A percentile compares a stretch with the other conserved stretches of the same genome.
Conservation (phyloP, 345 rosid genomes). For the Aquilaria sinensis region DNA sequence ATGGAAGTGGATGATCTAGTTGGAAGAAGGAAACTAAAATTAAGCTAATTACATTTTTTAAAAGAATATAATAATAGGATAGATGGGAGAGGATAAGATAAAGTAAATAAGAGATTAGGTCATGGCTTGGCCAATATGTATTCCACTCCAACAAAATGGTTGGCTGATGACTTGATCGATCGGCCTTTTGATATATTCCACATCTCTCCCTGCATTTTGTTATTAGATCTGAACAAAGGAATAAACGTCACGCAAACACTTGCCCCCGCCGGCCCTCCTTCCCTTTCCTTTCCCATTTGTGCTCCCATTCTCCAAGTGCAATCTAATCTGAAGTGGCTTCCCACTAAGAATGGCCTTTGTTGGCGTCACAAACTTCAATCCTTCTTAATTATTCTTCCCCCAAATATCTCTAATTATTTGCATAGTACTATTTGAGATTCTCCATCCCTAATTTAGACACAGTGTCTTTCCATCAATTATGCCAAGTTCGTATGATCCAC, state of each 20-base stretch:
- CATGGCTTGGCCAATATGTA: too few relatives aligned
- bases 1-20: neutral
- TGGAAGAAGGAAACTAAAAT: neutral
- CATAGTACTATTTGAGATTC: neutral
- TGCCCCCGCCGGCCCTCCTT: neutral
- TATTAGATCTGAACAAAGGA: slow-evolving; percentile 16
- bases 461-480: neutral
- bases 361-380: slow-evolving; percentile 14
- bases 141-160: slow-evolving; percentile 14
- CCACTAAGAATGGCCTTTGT: slow-evolving; percentile 37
- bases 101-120: too few relatives aligned
- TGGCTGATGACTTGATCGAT: slow-evolving; percentile 26
- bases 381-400: neutral
- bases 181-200: too few relatives aligned
- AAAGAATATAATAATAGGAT: too few relatives aligned
- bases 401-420: neutral
- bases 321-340: slow-evolving; percentile 37
- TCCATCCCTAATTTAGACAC: neutral
- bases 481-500: too few relatives aligned
- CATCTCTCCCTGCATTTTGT: slow-evolving; percentile 3
- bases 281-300: slow-evolving; percentile 2
- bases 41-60: too few relatives aligned
- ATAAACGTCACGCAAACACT: slow-evolving; percentile 41
- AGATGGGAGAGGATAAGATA: too few relatives aligned
- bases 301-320: slow-evolving; percentile 16